These are phyloP conservation scores for Annulohypoxylon stygium DNA, from an alignment of 495 filamentous ascomycete genomes.

Conservation along the genomic window DNA sequence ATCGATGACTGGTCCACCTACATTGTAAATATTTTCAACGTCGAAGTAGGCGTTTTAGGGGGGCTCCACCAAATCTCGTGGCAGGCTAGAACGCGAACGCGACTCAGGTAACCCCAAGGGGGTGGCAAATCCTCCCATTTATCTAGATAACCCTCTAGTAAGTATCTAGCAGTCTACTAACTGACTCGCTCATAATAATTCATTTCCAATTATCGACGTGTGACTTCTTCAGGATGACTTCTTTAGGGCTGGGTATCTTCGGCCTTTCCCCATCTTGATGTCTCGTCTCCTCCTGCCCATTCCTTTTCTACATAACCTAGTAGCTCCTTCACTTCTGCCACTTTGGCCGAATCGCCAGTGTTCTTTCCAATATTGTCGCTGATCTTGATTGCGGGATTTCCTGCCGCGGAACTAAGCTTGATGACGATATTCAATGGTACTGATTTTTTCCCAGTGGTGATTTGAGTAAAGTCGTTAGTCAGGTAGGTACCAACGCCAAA, in stretches of 20 bases:
- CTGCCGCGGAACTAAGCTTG: slow-evolving; percentile 87
- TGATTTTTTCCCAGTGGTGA: slow-evolving; percentile 80
- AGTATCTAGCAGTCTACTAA: background rate
- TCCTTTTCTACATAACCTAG: slow-evolving; percentile 87
- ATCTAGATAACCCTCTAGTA: slow-evolving; percentile 10
- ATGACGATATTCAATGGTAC: slow-evolving; percentile 98
- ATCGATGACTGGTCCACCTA: slow-evolving; percentile 14
- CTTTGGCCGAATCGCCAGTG: slow-evolving; percentile 83
- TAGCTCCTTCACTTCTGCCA: slow-evolving; percentile 83
- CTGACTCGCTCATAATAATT: slow-evolving; percentile 19
- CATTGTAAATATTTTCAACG: slow-evolving; percentile 10
- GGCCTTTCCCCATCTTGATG: slow-evolving; percentile 76
- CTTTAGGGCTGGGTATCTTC: slow-evolving; percentile 39
- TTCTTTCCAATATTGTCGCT: slow-evolving; percentile 98
- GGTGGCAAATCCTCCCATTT: slow-evolving; percentile 18
- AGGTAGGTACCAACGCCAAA: slow-evolving; percentile 97
- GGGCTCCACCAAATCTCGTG: slow-evolving; percentile 11
- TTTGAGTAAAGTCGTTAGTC: slow-evolving; percentile 88
- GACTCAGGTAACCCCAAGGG: slow-evolving; percentile 24
- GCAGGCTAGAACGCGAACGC: slow-evolving; percentile 15
- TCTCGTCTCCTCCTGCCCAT: slow-evolving; percentile 89
- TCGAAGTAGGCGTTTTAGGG: slow-evolving; percentile 1
- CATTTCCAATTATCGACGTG: slow-evolving; percentile 2
- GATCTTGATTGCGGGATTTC: slow-evolving; percentile 91
- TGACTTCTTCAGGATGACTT: slow-evolving; percentile 13